Conservation (phyloP, 768 basidiomycete species). For the Fomitopsis serialis region DNA sequence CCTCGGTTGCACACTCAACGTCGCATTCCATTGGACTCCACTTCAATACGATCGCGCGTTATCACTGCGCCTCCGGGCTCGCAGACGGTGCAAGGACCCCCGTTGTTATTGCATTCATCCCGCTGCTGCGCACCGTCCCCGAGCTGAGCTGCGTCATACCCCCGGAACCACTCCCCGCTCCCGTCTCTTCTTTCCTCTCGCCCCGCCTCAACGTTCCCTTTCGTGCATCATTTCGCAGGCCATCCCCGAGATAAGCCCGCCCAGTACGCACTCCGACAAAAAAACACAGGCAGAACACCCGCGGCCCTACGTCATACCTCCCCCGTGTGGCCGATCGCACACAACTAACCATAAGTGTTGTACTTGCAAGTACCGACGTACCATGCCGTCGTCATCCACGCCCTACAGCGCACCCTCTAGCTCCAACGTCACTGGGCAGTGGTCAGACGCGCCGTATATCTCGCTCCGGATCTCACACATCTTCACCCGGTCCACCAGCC, state of each 20-base stretch:
- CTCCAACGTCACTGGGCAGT: conserved; percentile 78
- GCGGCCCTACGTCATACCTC: too few relatives aligned
- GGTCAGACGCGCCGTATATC: conserved; percentile 85
- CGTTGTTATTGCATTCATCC: not conserved
- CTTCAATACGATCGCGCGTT: not conserved
- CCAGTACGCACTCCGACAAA: too few relatives aligned
- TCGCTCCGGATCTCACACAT: conserved; percentile 83
- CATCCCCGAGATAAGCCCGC: too few relatives aligned
- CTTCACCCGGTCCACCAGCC: conserved; percentile 57
- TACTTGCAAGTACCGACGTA: too few relatives aligned
- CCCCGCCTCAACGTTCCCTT: too few relatives aligned
- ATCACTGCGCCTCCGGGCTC: not conserved
- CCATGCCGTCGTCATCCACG: not conserved
- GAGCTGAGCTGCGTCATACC: not conserved
- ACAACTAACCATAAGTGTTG: too few relatives aligned
- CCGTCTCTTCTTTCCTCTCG: too few relatives aligned
- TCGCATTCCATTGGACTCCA: not conserved
- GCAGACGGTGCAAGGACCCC: too few relatives aligned
- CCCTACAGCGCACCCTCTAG: conserved; percentile 41
- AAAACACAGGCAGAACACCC: too few relatives aligned
- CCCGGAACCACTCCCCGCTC: too few relatives aligned
- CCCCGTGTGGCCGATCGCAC: too few relatives aligned
- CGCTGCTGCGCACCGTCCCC: not conserved
- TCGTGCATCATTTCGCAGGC: too few relatives aligned
- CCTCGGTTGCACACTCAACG: not conserved